Base-by-base conservation (phyloP, 1,284 basidiomycete species). In the Ganoderma resinaceum region DNA sequence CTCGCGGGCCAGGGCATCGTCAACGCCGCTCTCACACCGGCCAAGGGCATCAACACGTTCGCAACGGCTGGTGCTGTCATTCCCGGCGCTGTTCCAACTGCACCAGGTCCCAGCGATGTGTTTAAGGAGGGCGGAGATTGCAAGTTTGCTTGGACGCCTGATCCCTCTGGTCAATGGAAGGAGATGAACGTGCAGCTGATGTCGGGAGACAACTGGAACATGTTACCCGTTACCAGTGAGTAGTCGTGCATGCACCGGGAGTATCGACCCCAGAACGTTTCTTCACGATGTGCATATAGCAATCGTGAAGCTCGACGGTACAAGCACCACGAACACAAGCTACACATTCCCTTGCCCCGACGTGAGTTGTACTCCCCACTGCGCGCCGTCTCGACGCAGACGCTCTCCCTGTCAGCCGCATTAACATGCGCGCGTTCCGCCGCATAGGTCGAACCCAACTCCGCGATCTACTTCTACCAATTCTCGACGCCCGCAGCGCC, bases 381-480 rank as follows among this genome's bases (percentile, higher is more conserved):
- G 52, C 14, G 18, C 29, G 52, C 52, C 7, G 23, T 14, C 18
- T 18, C 5, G 14, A 14, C 3, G 26, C 49, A 12, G 20, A 29
- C 23, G 14, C 11, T 14, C n/a, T 52, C 26, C 26, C 14, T 6
- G 23, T 12, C 6, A 9, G 6, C 18, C 8, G 35, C 53, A 18
- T 11, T 35, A 11, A 16, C 26, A 4, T 62, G 23, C 11, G 20
- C 35, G 35, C 57, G 35, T 26, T 5, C 35, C 31, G 53, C 35
- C 33, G 37, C n/a, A 23, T n/a, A 91, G 84, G 93, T 96, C 31
- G 81, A 81, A 18, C 88, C 89, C 38, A 84, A 92, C 78, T 84
- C 93, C 2, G 79, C 88, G 40, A 89, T 95, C 74, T 95, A 94
- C 81, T 95, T 95, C 83, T 94, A 92, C 79, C 91, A 93, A 76